A percentile compares a stretch with the other conserved stretches of the same genome.
Conservation (phyloP, 768 basidiomycete genomes). For the Rhodotorula diobovata region DNA sequence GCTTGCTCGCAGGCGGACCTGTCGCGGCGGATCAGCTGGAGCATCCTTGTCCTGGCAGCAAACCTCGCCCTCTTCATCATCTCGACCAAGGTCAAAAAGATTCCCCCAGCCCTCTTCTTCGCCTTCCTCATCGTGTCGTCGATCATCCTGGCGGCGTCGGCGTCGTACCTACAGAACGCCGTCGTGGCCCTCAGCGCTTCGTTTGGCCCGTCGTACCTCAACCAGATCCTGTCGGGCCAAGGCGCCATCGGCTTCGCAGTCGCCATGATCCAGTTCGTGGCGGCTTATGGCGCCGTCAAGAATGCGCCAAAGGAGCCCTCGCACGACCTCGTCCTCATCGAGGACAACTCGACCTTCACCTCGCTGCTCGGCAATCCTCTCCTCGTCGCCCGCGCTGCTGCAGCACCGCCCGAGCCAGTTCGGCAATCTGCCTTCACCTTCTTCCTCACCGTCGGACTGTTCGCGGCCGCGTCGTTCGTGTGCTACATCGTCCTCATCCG, state of each 20-base stretch:
- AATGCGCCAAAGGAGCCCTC: background rate
- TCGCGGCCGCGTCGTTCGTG: constrained; percentile 35
- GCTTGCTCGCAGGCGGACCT: constrained; percentile 24
- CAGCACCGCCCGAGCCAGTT: constrained; percentile 9
- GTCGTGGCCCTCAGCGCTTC: constrained; percentile 33
- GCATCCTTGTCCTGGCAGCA: constrained; percentile 14
- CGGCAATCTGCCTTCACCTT: constrained; percentile 42
- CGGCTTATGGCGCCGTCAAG: constrained; percentile 33
- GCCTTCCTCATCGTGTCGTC: constrained; percentile 25
- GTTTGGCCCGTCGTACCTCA: constrained; percentile 39
- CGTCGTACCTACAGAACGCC: constrained; percentile 37
- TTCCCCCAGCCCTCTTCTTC: constrained; percentile 31
- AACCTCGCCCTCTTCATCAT: constrained; percentile 25
- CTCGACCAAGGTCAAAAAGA: constrained; percentile 24
- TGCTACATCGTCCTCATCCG: constrained; percentile 32
- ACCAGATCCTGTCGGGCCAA: constrained; percentile 41
- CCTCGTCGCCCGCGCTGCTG: background rate
- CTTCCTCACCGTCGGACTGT: constrained; percentile 41
- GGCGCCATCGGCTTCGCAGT: constrained; percentile 40
- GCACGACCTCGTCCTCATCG: background rate
- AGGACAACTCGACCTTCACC: constrained; percentile 1
- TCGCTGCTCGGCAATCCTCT: background rate
- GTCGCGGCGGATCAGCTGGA: constrained; percentile 13
- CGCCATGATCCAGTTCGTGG: constrained; percentile 38
- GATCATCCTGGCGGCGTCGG: constrained; percentile 30